These are phyloP conservation scores for Picea abies DNA, from an alignment of 83 land plant genomes.

Conservation along the genomic window DNA sequence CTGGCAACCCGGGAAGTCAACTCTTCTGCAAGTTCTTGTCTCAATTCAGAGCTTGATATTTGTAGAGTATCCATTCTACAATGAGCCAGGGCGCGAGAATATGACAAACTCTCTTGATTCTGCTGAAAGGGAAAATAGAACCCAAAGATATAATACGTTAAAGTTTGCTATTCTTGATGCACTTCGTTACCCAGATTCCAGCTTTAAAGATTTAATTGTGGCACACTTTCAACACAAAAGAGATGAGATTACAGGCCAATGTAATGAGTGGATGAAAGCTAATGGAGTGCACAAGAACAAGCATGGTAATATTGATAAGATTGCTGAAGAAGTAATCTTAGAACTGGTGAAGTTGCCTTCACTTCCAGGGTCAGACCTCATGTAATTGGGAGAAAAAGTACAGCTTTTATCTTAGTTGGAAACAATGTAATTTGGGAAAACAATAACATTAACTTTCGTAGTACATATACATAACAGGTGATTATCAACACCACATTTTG, in stretches of 20 bases:
- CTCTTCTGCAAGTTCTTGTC: no score
- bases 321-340: slow-evolving; percentile 1
- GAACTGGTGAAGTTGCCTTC: slow-evolving; percentile 8
- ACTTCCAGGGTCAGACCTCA: background rate
- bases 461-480: background rate
- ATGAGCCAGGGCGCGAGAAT: slow-evolving; percentile 73
- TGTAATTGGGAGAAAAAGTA: background rate
- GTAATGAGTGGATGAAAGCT: slow-evolving; percentile 4
- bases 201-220: slow-evolving; percentile 15
- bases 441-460: background rate
- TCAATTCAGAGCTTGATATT: no score
- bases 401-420: background rate
- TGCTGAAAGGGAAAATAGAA: slow-evolving; percentile 5
- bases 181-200: slow-evolving; percentile 15
- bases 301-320: background rate
- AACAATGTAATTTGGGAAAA: no score
- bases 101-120: background rate
- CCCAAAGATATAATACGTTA: slow-evolving; percentile 3
- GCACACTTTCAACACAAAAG: slow-evolving; percentile 9
- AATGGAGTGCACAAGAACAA: background rate
- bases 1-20: no score
- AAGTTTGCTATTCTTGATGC: slow-evolving; percentile 15
- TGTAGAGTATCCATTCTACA: no score
- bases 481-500: background rate
- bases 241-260: background rate